These are phyloP conservation scores for Pythium coloratum DNA, from an alignment of 352 stramenopile genomes.

Conservation along the genomic window DNA sequence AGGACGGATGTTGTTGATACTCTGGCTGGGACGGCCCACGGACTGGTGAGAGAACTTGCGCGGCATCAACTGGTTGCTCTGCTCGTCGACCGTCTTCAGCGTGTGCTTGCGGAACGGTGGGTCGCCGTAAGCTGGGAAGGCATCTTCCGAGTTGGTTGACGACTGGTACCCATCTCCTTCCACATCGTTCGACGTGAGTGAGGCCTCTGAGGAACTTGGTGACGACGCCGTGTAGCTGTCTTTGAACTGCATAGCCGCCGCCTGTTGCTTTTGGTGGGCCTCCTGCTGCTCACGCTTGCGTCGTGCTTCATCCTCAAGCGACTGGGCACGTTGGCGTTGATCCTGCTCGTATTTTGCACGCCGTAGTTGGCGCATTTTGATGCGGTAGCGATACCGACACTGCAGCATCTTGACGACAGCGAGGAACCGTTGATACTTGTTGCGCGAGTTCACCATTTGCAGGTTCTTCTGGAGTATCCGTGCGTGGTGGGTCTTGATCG, in stretches of 20 bases:
- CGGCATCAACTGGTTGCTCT: constrained; percentile 59
- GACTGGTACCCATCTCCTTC: constrained; percentile 65
- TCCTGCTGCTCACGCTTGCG: constrained; percentile 31
- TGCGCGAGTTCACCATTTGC: constrained; percentile 52
- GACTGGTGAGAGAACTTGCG: constrained; percentile 34
- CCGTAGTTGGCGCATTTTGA: constrained; percentile 25
- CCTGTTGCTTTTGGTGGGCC: constrained; percentile 15
- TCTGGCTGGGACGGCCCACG: constrained; percentile 31
- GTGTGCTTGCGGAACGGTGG: constrained; percentile 54
- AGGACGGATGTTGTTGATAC: constrained; percentile 52
- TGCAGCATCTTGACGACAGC: constrained; percentile 63
- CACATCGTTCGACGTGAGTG: constrained; percentile 70
- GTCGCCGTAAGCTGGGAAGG: constrained; percentile 50
- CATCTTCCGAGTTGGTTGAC: constrained; percentile 67
- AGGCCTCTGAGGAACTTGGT: constrained; percentile 57
- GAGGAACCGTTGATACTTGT: constrained; percentile 54
- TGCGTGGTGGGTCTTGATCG: constrained; percentile 42
- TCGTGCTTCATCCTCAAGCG: constrained; percentile 11
- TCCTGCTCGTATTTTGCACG: constrained; percentile 22
- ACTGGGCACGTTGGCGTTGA: neutral
- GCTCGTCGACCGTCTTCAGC: constrained; percentile 71
- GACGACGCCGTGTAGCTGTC: constrained; percentile 77
- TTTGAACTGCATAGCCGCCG: constrained; percentile 42
- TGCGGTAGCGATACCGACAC: constrained; percentile 65
- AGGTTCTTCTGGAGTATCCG: constrained; percentile 56